Evolutionary conservation across 805 yeast genomes (phyloP).

Genomic region (Wickerhamiella spandovensis): DNA sequence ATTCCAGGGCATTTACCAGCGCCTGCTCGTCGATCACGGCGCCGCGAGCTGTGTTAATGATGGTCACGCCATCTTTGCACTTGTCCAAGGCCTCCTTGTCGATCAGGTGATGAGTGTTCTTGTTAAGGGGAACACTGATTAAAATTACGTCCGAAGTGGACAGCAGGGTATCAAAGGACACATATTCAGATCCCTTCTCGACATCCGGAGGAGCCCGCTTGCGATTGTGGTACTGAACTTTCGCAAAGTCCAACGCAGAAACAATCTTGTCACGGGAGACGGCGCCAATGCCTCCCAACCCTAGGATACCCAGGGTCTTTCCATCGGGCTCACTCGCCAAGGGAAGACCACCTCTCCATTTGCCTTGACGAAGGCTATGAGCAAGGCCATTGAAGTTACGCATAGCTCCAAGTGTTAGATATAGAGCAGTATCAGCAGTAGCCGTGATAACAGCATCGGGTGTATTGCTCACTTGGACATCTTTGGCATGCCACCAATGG

Average conservation of each 20-base stretch:
- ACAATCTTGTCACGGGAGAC: slow-evolving; percentile 37
- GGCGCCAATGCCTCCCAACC: slow-evolving; percentile 53
- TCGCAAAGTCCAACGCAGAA: slow-evolving; percentile 36
- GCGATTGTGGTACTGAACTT: slow-evolving; percentile 42
- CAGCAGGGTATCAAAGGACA: slow-evolving; percentile 34
- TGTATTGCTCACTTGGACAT: slow-evolving; percentile 39
- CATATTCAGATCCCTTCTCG: slow-evolving; percentile 35
- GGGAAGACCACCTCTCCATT: slow-evolving; percentile 33
- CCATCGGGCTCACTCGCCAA: slow-evolving; percentile 39
- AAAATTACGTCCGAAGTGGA: slow-evolving; percentile 36
- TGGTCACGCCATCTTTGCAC: slow-evolving; percentile 40
- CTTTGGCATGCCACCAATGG: slow-evolving; percentile 27
- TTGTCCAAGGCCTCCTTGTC: slow-evolving; percentile 32
- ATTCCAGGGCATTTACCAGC: slow-evolving; percentile 32
- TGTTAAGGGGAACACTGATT: slow-evolving; percentile 39
- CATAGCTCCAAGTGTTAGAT: slow-evolving; percentile 37
- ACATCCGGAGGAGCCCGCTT: slow-evolving; percentile 32
- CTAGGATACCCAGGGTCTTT: slow-evolving; percentile 42
- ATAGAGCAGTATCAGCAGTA: slow-evolving; percentile 45
- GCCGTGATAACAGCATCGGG: slow-evolving; percentile 40
- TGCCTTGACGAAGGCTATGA: slow-evolving; percentile 30
- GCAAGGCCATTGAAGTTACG: slow-evolving; percentile 37
- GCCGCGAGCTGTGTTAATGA: slow-evolving; percentile 51
- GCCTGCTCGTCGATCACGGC: slow-evolving; percentile 44
- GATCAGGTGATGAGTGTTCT: slow-evolving; percentile 38